Conservation (phyloP, 2,329 filamentous ascomycete genomes). For the Paecilomyces niveus region DNA sequence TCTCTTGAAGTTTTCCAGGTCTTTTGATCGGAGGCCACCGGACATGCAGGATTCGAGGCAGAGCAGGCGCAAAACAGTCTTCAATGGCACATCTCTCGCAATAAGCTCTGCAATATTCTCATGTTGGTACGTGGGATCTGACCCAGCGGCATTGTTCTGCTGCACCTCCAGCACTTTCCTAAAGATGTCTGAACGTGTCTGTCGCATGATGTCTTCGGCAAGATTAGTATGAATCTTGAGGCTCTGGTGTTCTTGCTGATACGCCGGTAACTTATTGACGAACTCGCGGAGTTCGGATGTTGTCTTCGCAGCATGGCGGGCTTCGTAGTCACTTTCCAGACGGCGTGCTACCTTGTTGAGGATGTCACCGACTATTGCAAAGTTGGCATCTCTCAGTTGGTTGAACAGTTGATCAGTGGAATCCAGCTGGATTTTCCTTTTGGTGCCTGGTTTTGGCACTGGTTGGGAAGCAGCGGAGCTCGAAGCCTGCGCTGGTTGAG, state of each 20-base stretch:
- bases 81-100: slow-evolving; percentile 70
- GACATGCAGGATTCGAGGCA: slow-evolving; percentile 89
- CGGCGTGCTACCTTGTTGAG: slow-evolving; percentile 87
- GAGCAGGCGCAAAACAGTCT: slow-evolving; percentile 74
- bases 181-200: slow-evolving; percentile 84
- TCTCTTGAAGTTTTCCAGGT: slow-evolving; percentile 82
- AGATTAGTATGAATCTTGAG: slow-evolving; percentile 87
- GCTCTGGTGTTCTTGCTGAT: slow-evolving; percentile 88
- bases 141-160: slow-evolving; percentile 86
- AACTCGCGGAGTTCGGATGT: slow-evolving; percentile 90
- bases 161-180: slow-evolving; percentile 85
- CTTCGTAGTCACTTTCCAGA: slow-evolving; percentile 80
- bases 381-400: slow-evolving; percentile 85
- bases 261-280: slow-evolving; percentile 84
- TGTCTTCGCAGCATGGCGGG: slow-evolving; percentile 75
- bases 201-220: slow-evolving; percentile 91
- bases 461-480: slow-evolving; percentile 43
- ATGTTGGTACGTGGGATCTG: slow-evolving; percentile 81
- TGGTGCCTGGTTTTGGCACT: slow-evolving; percentile 56
- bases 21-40: slow-evolving; percentile 79
- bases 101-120: slow-evolving; percentile 94
- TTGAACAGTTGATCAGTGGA: slow-evolving; percentile 83
- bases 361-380: slow-evolving; percentile 82
- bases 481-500: slow-evolving; percentile 49
- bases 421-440: slow-evolving; percentile 83